Conservation (phyloP, 371 early-diverging fungal species). For the Mortierella sp. region DNA sequence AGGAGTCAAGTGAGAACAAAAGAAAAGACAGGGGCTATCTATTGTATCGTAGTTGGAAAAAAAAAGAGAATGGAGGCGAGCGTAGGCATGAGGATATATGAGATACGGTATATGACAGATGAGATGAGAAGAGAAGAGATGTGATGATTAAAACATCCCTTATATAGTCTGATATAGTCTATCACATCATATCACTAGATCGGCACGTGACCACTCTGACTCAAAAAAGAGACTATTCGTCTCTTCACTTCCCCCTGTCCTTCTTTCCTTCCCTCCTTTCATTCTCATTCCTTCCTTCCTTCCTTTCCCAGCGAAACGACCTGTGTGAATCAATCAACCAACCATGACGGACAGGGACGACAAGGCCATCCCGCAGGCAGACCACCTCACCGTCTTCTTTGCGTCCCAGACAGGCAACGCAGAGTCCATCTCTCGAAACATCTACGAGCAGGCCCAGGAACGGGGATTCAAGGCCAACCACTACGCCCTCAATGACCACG, state of each 20-base stretch:
- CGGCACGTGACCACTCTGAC: too few species aligned
- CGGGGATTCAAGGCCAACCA: constrained; percentile 78
- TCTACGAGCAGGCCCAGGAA: constrained; percentile 79
- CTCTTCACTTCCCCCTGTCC: neutral
- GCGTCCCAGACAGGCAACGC: constrained; percentile 96
- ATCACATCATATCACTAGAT: too few species aligned
- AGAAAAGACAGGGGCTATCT: too few species aligned
- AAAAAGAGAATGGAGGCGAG: neutral
- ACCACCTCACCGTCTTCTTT: constrained; percentile 72
- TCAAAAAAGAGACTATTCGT: too few species aligned
- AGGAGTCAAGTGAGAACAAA: too few species aligned
- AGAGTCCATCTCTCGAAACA: constrained; percentile 90
- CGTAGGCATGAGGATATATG: neutral
- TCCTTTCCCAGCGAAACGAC: too few species aligned
- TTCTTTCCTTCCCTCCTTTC: neutral
- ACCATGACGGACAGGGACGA: neutral
- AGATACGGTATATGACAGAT: too few species aligned
- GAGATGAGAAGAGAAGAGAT: too few species aligned
- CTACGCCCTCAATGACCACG: constrained; percentile 79
- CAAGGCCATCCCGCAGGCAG: constrained; percentile 37
- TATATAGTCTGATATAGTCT: too few species aligned
- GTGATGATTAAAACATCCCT: too few species aligned
- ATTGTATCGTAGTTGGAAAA: too few species aligned
- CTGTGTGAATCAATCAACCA: too few species aligned
- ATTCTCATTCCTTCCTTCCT: neutral